Percentiles rank a stretch among this genome's conserved stretches.
Conservation (phyloP, 2,329 filamentous ascomycete species). For the Lecanicillium sp. region DNA sequence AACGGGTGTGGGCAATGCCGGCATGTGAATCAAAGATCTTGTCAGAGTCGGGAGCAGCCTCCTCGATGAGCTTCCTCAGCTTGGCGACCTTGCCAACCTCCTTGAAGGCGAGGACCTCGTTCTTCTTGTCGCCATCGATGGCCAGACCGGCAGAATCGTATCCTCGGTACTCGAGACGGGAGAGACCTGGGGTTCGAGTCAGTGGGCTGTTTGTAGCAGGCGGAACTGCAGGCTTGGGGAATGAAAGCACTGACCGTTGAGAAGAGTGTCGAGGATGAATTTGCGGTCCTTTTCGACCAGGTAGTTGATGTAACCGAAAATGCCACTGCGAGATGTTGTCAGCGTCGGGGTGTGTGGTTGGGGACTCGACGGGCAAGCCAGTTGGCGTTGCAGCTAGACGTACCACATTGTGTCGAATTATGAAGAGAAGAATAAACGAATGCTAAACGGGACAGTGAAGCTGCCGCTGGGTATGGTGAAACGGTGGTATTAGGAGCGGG, state of each 20-base stretch:
- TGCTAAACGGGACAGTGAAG: background rate
- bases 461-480: background rate
- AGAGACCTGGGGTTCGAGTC: constrained; percentile 58
- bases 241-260: constrained; percentile 62
- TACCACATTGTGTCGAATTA: constrained; percentile 6
- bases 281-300: constrained; percentile 97
- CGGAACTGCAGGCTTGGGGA: background rate
- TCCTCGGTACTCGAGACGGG: constrained; percentile 94
- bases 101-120: constrained; percentile 95
- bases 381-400: background rate
- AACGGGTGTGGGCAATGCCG: constrained; percentile 97
- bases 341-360: too few species aligned
- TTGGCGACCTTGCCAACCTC: constrained; percentile 99
- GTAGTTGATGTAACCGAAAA: constrained; percentile 99
- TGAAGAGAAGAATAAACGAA: background rate
- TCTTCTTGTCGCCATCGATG: constrained; percentile 97
- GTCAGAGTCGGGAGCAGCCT: constrained; percentile 73
- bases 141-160: constrained; percentile 97
- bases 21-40: constrained; percentile 98
- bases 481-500: constrained; percentile 6
- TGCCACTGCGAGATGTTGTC: constrained; percentile 56
- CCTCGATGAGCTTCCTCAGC: constrained; percentile 85
- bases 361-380: too few species aligned
- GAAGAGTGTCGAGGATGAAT: constrained; percentile 90
- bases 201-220: constrained; percentile 19